These are phyloP conservation scores for Starmera amethionina DNA, from an alignment of 805 yeast genomes.

Conservation along the genomic window DNA sequence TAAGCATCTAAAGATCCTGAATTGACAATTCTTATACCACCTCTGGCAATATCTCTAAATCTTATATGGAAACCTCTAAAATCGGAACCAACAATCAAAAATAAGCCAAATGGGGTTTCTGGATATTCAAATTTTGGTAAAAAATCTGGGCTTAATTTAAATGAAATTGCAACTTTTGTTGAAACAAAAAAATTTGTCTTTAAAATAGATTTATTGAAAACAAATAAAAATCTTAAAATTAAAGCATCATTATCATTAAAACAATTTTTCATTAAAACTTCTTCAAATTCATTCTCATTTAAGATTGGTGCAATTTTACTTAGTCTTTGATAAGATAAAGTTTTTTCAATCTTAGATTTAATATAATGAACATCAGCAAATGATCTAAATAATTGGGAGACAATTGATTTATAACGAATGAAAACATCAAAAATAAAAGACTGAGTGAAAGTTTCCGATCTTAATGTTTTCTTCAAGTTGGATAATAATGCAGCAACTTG, in stretches of 20 bases:
- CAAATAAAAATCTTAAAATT: conserved; percentile 72
- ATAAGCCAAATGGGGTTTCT: conserved; percentile 88
- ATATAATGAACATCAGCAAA: conserved; percentile 89
- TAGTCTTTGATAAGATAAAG: conserved; percentile 80
- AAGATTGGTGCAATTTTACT: conserved; percentile 68
- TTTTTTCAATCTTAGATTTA: conserved; percentile 56
- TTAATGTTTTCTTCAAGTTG: conserved; percentile 77
- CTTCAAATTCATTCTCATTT: conserved; percentile 64
- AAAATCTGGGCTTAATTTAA: conserved; percentile 80
- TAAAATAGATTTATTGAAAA: conserved; percentile 78
- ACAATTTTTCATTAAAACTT: conserved; percentile 54
- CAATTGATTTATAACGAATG: conserved; percentile 55
- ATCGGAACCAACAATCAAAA: conserved; percentile 91
- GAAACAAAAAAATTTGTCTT: conserved; percentile 93
- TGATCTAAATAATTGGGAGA: conserved; percentile 77
- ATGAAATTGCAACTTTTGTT: conserved; percentile 90
- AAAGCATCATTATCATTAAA: conserved; percentile 70
- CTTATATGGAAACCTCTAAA: conserved; percentile 96
- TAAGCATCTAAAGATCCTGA: conserved; percentile 82
- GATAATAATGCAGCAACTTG: conserved; percentile 68
- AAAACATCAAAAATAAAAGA: conserved; percentile 73
- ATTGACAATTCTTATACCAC: conserved; percentile 93
- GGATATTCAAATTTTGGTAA: conserved; percentile 85
- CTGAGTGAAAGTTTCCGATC: conserved; percentile 89
- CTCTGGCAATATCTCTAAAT: conserved; percentile 95